A percentile compares a stretch with the other conserved stretches of the same genome.
phyloP scores from a whole-genome alignment of 2,329 filamentous ascomycete species.

The Xylaria arbuscula region DNA sequence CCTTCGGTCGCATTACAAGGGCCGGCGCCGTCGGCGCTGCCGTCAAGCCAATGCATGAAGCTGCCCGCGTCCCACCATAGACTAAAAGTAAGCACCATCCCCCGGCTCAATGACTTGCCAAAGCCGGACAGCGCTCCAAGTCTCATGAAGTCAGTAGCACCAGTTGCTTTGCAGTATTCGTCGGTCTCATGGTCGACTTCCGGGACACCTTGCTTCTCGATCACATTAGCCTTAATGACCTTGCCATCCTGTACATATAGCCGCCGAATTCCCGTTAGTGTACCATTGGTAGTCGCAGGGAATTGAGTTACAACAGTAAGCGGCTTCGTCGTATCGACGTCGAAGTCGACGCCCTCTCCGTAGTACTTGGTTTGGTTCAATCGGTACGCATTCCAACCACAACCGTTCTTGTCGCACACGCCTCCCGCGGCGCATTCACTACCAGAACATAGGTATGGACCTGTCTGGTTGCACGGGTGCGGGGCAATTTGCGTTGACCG shows the following conservation, averaged over 20 bases:
- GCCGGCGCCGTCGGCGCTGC: slow-evolving; percentile 61
- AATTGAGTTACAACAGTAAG: slow-evolving; percentile 55
- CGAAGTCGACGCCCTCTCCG: slow-evolving; percentile 47
- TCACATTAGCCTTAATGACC: slow-evolving; percentile 50
- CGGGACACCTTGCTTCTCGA: slow-evolving; percentile 49
- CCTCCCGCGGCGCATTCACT: slow-evolving; percentile 48
- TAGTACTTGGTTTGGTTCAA: slow-evolving; percentile 49
- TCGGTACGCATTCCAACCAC: slow-evolving; percentile 53
- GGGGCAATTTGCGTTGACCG: slow-evolving; percentile 52
- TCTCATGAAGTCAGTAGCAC: slow-evolving; percentile 49
- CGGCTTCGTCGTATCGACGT: slow-evolving; percentile 51
- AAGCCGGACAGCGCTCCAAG: slow-evolving; percentile 57
- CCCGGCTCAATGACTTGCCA: slow-evolving; percentile 56
- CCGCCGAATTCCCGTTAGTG: slow-evolving; percentile 50
- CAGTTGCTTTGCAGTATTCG: slow-evolving; percentile 52
- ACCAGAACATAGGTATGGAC: slow-evolving; percentile 49
- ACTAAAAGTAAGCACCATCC: slow-evolving; percentile 63
- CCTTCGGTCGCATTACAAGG: slow-evolving; percentile 62
- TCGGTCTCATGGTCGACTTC: slow-evolving; percentile 48
- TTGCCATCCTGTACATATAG: slow-evolving; percentile 53
- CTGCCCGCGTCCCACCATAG: slow-evolving; percentile 64
- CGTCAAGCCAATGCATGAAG: slow-evolving; percentile 66
- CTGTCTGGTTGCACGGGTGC: slow-evolving; percentile 52
- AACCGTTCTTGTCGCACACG: slow-evolving; percentile 53
- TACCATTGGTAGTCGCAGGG: slow-evolving; percentile 48